Percentiles rank a stretch among this genome's conserved stretches.
Conservation (phyloP, 768 basidiomycete species). For the Lentinus brumalis region DNA sequence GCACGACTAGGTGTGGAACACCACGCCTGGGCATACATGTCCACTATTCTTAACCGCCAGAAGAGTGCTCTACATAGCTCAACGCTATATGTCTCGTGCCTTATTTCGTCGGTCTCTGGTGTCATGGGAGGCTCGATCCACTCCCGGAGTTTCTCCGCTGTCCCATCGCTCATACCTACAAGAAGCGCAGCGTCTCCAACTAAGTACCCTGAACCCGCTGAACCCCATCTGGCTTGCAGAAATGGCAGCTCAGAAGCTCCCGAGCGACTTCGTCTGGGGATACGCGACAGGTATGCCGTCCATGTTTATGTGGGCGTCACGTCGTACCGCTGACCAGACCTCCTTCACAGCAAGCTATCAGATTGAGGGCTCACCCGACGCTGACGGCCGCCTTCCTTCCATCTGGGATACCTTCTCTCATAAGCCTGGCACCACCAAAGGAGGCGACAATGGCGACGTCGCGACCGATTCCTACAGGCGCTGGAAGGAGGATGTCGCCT, state of each 20-base stretch:
- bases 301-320: conserved; percentile 21
- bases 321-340: not conserved
- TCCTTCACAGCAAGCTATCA: conserved; percentile 41
- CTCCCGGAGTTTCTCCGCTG: too few species aligned
- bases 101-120: too few species aligned
- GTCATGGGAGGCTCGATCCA: too few species aligned
- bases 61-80: too few species aligned
- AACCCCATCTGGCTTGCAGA: not conserved
- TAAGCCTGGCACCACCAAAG: conserved; percentile 43
- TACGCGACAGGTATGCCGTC: conserved; percentile 58
- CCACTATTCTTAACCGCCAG: too few species aligned
- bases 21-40: too few species aligned
- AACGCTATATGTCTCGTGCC: too few species aligned
- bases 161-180: too few species aligned
- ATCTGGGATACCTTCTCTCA: conserved; percentile 56
- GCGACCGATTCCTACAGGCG: conserved; percentile 49
- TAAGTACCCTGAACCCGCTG: not conserved
- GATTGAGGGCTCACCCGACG: conserved; percentile 49
- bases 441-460: conserved; percentile 45
- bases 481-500: conserved; percentile 46
- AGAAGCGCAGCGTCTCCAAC: too few species aligned
- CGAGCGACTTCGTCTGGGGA: conserved; percentile 66
- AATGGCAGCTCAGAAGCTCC: conserved; percentile 34
- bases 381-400: conserved; percentile 40
- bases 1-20: too few species aligned